These are phyloP conservation scores for Gloeopeniophorella convolvens DNA, from an alignment of 768 basidiomycete species.

Conservation along the genomic window DNA sequence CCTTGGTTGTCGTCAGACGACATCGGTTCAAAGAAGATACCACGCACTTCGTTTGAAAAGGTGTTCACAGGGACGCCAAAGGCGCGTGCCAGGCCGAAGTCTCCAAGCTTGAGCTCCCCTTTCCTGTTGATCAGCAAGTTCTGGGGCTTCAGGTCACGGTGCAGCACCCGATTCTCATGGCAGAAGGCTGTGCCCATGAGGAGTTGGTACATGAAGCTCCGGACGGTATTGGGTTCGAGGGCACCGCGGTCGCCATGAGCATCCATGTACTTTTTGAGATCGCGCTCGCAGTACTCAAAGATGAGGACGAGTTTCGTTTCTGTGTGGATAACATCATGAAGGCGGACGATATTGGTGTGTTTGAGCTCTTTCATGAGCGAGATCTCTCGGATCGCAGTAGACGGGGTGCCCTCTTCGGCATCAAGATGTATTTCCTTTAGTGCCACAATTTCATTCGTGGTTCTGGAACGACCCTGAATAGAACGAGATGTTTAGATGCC, in stretches of 20 bases:
- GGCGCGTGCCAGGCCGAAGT: constrained; percentile 95
- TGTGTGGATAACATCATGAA: constrained; percentile 98
- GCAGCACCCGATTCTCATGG: constrained; percentile 96
- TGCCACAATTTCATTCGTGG: constrained; percentile 98
- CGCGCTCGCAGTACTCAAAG: constrained; percentile 97
- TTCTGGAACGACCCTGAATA: constrained; percentile 86
- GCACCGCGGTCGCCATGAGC: constrained; percentile 94
- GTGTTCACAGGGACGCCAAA: constrained; percentile 99
- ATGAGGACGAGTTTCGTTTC: constrained; percentile 97
- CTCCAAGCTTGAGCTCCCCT: constrained; percentile 94
- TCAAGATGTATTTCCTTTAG: constrained; percentile 99
- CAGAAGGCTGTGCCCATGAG: constrained; percentile 97
- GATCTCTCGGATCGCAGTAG: constrained; percentile 98
- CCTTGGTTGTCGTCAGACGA: constrained; percentile 39
- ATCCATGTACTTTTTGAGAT: constrained; percentile 99
- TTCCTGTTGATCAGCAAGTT: constrained; percentile 96
- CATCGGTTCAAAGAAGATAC: not conserved
- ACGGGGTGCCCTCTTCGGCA: constrained; percentile 98
- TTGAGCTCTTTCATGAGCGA: constrained; percentile 99
- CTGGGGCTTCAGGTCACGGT: constrained; percentile 97
- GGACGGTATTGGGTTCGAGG: constrained; percentile 78
- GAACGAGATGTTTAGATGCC: not conserved
- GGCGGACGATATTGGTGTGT: constrained; percentile 96
- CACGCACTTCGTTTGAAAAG: constrained; percentile 86
- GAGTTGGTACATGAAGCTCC: constrained; percentile 97